phyloP scores from a whole-genome alignment of 805 yeast species.

The Candida verbasci region DNA sequence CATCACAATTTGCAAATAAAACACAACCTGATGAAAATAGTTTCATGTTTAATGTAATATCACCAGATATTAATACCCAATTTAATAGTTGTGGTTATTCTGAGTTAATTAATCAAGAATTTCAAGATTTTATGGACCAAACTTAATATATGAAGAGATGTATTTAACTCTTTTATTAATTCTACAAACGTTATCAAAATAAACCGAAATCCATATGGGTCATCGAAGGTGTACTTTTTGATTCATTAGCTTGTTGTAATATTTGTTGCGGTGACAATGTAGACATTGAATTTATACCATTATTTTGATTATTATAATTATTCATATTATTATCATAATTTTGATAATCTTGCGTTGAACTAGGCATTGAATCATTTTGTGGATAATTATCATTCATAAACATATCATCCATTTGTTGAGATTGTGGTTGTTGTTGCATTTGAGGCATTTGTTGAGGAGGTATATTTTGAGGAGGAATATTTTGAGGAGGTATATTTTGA shows the following conservation, averaged over 20 bases:
- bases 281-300: slow-evolving; percentile 8
- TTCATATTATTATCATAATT: slow-evolving; percentile 8
- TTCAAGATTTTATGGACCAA: slow-evolving; percentile 23
- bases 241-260: slow-evolving; percentile 23
- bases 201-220: slow-evolving; percentile 5
- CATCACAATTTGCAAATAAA: slow-evolving; percentile 3
- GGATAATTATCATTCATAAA: slow-evolving; percentile 1
- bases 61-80: background rate
- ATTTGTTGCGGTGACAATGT: slow-evolving; percentile 38
- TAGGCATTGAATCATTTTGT: background rate
- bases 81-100: slow-evolving; percentile 22
- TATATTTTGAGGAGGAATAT: background rate
- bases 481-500: too few species aligned
- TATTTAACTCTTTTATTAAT: slow-evolving; percentile 1
- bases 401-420: slow-evolving; percentile 4
- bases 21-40: slow-evolving; percentile 3
- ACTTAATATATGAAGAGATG: slow-evolving; percentile 1
- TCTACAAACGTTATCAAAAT: background rate
- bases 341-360: slow-evolving; percentile 1
- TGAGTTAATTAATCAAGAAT: slow-evolving; percentile 36
- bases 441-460: background rate
- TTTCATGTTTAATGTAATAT: slow-evolving; percentile 1
- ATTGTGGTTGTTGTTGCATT: slow-evolving; percentile 4
- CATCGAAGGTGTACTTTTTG: slow-evolving; percentile 6
- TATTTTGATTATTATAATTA: slow-evolving; percentile 9